Conservation (phyloP, 441 rosid species). For the Populus hybrid region DNA sequence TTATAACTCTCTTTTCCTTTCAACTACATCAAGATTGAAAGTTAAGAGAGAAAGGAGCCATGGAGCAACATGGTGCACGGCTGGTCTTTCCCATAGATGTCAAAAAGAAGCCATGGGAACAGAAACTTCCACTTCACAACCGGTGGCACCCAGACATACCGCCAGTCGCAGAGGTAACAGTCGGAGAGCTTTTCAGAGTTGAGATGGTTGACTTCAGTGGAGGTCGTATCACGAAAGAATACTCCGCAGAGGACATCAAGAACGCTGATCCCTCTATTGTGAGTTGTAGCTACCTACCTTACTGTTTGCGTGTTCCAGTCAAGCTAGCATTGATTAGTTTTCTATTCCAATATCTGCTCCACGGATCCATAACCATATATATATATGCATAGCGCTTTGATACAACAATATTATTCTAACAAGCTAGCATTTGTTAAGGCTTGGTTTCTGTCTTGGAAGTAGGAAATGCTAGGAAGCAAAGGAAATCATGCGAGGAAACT, state of each 20-base stretch:
- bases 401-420: not conserved
- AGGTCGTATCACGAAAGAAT: slow-evolving; percentile 40
- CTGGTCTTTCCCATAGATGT: slow-evolving; percentile 64
- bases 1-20: not conserved
- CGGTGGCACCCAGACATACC: slow-evolving; percentile 72
- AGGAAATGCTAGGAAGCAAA: too few species aligned
- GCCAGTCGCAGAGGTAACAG: slow-evolving; percentile 40
- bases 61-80: slow-evolving; percentile 29
- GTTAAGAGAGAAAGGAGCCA: slow-evolving; percentile 8
- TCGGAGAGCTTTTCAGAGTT: slow-evolving; percentile 49
- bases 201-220: slow-evolving; percentile 67
- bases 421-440: too few species aligned
- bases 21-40: not conserved
- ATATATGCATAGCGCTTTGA: not conserved
- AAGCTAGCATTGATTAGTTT: not conserved
- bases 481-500: not conserved
- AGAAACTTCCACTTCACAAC: slow-evolving; percentile 54
- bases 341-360: not conserved
- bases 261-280: slow-evolving; percentile 33
- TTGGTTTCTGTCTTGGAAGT: too few species aligned
- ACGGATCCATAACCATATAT: not conserved
- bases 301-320: not conserved
- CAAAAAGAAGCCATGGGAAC: slow-evolving; percentile 75
- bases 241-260: slow-evolving; percentile 51
- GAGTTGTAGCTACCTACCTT: not conserved